Percentiles rank a stretch among this genome's conserved stretches.
Conservation (phyloP, 176 grass and related monocot genomes). For the Eragrostis nindensis region DNA sequence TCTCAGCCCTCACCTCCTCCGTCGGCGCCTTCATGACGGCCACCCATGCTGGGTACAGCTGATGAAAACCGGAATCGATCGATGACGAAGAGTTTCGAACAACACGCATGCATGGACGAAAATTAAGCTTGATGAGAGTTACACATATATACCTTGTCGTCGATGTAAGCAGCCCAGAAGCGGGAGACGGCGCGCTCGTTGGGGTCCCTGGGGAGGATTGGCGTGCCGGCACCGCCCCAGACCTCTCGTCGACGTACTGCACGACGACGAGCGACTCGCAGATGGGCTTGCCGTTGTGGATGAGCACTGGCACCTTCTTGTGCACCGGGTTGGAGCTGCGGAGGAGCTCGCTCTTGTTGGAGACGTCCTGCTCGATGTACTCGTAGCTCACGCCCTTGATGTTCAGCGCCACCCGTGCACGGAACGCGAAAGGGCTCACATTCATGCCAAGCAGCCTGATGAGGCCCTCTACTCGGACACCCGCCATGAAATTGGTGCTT, state of each 20-base stretch:
- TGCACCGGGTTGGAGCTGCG: conserved; percentile 56
- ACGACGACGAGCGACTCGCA: conserved; percentile 1
- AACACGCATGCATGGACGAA: no score
- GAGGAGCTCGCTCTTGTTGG: conserved; percentile 17
- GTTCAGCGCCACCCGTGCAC: conserved; percentile 28
- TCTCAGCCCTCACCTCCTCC: conserved; percentile 38
- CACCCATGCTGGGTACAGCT: neutral
- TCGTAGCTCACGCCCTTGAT: conserved; percentile 18
- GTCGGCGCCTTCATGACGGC: neutral
- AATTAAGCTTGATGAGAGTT: no score
- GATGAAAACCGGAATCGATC: neutral
- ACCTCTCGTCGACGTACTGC: conserved; percentile 17
- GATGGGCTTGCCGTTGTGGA: conserved; percentile 34
- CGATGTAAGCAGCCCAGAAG: no score
- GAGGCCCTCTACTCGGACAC: neutral
- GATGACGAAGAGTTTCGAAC: no score
- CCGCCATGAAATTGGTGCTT: neutral
- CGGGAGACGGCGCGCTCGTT: neutral
- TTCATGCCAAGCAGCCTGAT: conserved; percentile 36
- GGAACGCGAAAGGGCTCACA: conserved; percentile 23
- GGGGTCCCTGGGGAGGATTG: neutral
- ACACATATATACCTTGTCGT: neutral
- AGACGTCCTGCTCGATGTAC: conserved; percentile 2
- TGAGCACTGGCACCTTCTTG: conserved; percentile 53
- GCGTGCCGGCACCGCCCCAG: neutral